These are phyloP conservation scores for Phaeotremella skinneri DNA, from an alignment of 768 basidiomycete genomes.

Conservation along the genomic window DNA sequence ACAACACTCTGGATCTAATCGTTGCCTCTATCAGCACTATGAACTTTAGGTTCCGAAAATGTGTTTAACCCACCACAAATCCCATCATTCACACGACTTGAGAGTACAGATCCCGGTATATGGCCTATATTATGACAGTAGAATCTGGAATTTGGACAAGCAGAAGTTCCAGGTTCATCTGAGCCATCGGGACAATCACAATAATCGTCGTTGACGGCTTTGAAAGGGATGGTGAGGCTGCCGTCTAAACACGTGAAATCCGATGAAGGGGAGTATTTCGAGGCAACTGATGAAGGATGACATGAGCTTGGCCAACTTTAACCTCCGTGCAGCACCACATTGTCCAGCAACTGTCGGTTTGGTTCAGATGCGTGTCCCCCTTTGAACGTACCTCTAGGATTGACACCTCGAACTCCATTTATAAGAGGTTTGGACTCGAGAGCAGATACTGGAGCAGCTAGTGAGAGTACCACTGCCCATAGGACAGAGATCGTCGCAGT, in stretches of 20 bases:
- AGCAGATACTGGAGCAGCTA: too few species aligned
- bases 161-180: constrained; percentile 93
- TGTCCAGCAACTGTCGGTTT: too few species aligned
- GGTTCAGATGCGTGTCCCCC: neutral
- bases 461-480: too few species aligned
- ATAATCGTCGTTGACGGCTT: constrained; percentile 85
- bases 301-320: too few species aligned
- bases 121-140: constrained; percentile 87
- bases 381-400: neutral
- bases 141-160: constrained; percentile 72
- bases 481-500: too few species aligned
- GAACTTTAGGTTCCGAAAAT: neutral
- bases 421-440: too few species aligned
- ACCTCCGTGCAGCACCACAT: too few species aligned
- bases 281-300: too few species aligned
- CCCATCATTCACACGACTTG: constrained; percentile 84
- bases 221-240: constrained; percentile 72
- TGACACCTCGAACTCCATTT: neutral
- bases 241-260: constrained; percentile 79
- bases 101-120: constrained; percentile 71
- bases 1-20: constrained; percentile 81
- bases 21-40: constrained; percentile 32
- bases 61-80: constrained; percentile 71
- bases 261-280: neutral
- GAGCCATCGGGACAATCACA: constrained; percentile 94